Evolutionary conservation across 139 green algal species (phyloP).

Genomic region (Chlorella sp.): DNA sequence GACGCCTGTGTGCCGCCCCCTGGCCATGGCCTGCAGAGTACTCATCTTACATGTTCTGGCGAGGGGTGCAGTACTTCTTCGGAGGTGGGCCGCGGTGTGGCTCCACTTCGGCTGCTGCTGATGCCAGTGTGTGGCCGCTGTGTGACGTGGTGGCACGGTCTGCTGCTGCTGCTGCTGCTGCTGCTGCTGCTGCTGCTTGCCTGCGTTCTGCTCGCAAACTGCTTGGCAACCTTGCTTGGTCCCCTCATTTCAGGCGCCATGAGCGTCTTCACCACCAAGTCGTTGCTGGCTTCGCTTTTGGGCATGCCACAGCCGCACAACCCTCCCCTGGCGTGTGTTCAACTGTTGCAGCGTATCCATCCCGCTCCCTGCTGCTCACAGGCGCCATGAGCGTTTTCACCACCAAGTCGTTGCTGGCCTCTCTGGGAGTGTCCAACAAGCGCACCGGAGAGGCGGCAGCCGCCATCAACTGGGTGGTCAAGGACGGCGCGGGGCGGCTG

Average conservation of each 20-base stretch:
- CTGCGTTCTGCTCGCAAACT: neutral
- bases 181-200: neutral
- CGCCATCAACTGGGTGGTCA: constrained; percentile 91
- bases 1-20: too few species aligned
- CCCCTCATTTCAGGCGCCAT: too few species aligned
- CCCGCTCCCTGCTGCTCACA: neutral
- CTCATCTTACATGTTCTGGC: constrained; percentile 83
- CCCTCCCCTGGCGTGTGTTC: too few species aligned
- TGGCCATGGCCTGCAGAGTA: constrained; percentile 71
- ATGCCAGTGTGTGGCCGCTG: neutral
- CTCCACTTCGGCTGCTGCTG: neutral
- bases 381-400: constrained; percentile 51
- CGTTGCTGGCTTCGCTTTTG: too few species aligned
- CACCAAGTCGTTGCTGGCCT: constrained; percentile 63
- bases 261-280: neutral
- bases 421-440: constrained; percentile 69
- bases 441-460: constrained; percentile 64
- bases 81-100: constrained; percentile 62
- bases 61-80: constrained; percentile 91
- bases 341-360: neutral
- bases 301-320: too few species aligned
- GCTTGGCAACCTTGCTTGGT: too few species aligned
- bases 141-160: too few species aligned
- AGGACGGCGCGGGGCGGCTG: constrained; percentile 87
- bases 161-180: neutral